These are phyloP conservation scores for Coemansia sp. DNA, from an alignment of 192 early-diverging fungal genomes.

Conservation along the genomic window DNA sequence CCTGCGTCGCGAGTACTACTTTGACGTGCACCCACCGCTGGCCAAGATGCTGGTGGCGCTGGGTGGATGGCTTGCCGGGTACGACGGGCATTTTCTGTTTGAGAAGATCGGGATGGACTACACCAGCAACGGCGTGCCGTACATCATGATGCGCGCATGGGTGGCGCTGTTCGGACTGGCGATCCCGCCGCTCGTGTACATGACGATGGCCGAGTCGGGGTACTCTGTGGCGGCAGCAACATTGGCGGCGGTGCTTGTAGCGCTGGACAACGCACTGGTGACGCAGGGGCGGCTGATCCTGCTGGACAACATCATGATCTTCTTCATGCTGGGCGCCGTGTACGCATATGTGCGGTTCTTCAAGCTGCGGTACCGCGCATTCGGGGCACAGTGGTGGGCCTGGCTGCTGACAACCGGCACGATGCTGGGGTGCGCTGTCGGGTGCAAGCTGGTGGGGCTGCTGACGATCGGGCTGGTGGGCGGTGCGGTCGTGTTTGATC, in stretches of 20 bases:
- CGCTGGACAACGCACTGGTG: slow-evolving; percentile 92
- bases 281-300: slow-evolving; percentile 91
- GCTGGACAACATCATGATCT: slow-evolving; percentile 89
- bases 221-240: slow-evolving; percentile 71
- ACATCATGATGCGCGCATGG: slow-evolving; percentile 76
- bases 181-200: slow-evolving; percentile 73
- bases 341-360: slow-evolving; percentile 89
- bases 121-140: slow-evolving; percentile 83
- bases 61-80: slow-evolving; percentile 83
- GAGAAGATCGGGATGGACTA: slow-evolving; percentile 94
- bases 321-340: slow-evolving; percentile 83
- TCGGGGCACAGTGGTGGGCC: slow-evolving; percentile 78
- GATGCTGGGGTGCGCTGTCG: slow-evolving; percentile 64
- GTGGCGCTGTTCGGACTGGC: slow-evolving; percentile 79
- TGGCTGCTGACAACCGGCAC: slow-evolving; percentile 84
- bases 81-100: slow-evolving; percentile 93
- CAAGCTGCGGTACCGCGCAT: slow-evolving; percentile 72
- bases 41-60: slow-evolving; percentile 89
- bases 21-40: slow-evolving; percentile 97
- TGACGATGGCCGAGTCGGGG: slow-evolving; percentile 86
- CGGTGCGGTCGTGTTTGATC: slow-evolving; percentile 76
- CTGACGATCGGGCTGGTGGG: slow-evolving; percentile 85
- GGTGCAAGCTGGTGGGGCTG: slow-evolving; percentile 95
- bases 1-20: slow-evolving; percentile 83
- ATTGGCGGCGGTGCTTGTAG: slow-evolving; percentile 73